phyloP scores from a whole-genome alignment of 1,284 basidiomycete genomes.

The Pascua sp. region DNA sequence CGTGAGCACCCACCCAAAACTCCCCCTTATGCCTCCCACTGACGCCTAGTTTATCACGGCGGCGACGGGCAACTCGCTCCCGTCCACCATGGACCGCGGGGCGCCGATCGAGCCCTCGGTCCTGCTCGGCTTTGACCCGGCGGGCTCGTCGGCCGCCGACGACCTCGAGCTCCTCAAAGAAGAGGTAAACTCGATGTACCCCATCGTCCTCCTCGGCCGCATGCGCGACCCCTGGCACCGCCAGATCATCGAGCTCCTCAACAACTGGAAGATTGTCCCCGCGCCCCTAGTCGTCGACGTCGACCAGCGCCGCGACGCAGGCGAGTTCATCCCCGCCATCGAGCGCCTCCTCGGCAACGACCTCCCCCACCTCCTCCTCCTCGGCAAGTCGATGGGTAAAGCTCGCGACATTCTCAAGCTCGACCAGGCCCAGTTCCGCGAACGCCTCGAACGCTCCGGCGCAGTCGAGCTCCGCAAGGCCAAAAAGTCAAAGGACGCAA shows the following conservation, averaged over 20 bases:
- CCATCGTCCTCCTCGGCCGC: conserved; percentile 73
- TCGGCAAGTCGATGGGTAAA: conserved; percentile 60
- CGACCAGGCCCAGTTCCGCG: conserved; percentile 55
- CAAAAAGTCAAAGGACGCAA: conserved; percentile 47
- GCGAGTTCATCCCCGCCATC: conserved; percentile 54
- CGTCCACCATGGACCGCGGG: conserved; percentile 60
- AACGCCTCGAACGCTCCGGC: conserved; percentile 58
- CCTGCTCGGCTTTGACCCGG: conserved; percentile 77
- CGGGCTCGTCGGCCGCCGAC: conserved; percentile 55
- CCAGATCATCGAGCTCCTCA: conserved; percentile 63
- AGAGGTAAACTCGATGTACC: conserved; percentile 66
- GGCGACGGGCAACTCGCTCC: conserved; percentile 73
- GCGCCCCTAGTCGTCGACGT: conserved; percentile 69
- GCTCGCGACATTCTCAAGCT: conserved; percentile 57
- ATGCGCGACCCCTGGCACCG: conserved; percentile 57
- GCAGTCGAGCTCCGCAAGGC: conserved; percentile 51
- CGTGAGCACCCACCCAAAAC: too few species aligned
- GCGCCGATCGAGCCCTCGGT: conserved; percentile 69
- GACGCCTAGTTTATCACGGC: conserved; percentile 62
- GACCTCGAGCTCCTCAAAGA: conserved; percentile 42
- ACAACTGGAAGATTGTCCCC: conserved; percentile 62
- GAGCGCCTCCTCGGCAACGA: conserved; percentile 57
- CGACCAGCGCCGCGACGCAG: conserved; percentile 61
- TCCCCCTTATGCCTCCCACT: conserved; percentile 4
- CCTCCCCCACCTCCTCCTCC: conserved; percentile 68